Conservation (phyloP, 2,329 filamentous ascomycete genomes). For the Colletotrichum aenigma region DNA sequence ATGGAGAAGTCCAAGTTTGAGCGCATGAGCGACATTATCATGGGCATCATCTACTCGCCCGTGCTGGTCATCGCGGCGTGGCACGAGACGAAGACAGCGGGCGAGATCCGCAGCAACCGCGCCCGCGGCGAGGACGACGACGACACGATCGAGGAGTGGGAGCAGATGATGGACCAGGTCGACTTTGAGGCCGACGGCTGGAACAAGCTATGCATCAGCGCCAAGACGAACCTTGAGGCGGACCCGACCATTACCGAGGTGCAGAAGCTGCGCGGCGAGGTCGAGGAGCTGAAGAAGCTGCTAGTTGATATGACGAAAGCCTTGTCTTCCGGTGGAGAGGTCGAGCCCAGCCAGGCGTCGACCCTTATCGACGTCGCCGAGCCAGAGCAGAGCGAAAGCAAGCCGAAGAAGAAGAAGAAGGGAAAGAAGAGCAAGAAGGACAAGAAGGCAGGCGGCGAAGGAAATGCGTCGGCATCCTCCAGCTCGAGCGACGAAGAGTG, state of each 20-base stretch:
- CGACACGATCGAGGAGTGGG: constrained; percentile 90
- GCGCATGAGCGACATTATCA: constrained; percentile 84
- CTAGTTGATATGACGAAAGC: constrained; percentile 34
- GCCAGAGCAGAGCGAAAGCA: background rate
- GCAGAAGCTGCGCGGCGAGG: constrained; percentile 60
- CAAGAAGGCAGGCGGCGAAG: background rate
- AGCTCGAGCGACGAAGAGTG: constrained; percentile 14
- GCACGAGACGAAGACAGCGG: constrained; percentile 70
- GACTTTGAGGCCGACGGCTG: constrained; percentile 87
- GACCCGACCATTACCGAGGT: constrained; percentile 78
- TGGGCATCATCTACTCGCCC: constrained; percentile 85
- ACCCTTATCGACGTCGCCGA: constrained; percentile 5
- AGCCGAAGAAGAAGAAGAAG: constrained; percentile 5
- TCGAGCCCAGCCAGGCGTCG: background rate
- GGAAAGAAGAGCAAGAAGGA: constrained; percentile 14
- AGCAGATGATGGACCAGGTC: constrained; percentile 73
- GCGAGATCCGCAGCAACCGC: constrained; percentile 74
- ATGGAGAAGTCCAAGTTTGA: constrained; percentile 76
- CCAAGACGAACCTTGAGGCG: constrained; percentile 80
- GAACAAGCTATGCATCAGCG: constrained; percentile 78
- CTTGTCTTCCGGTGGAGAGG: constrained; percentile 9
- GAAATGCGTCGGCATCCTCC: background rate
- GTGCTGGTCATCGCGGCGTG: constrained; percentile 79
- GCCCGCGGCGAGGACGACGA: constrained; percentile 86
- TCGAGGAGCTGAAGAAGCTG: constrained; percentile 60